Conservation (phyloP, 2,329 filamentous ascomycete species). For the Colletotrichum orchidophilum region DNA sequence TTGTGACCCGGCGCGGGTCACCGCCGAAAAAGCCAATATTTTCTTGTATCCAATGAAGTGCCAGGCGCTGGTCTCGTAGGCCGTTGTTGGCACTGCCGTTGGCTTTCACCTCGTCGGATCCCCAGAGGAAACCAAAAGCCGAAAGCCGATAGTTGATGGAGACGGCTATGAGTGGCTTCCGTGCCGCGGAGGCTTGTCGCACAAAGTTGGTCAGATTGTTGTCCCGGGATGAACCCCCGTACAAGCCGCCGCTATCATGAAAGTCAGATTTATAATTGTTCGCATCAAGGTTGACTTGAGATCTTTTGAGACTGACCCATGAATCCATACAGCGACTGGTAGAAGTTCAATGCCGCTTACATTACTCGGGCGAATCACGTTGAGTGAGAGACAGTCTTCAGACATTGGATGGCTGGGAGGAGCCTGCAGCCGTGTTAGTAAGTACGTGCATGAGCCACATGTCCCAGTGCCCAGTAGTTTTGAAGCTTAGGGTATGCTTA, state of each 20-base stretch:
- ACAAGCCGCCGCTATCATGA: not conserved
- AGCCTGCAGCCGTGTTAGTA: not conserved
- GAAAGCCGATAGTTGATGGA: constrained; percentile 72
- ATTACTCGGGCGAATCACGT: not conserved
- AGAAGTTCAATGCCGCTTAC: not conserved
- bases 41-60: constrained; percentile 68
- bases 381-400: not conserved
- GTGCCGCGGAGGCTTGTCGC: not conserved
- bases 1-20: constrained; percentile 64
- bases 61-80: constrained; percentile 69
- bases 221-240: not conserved
- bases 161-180: constrained; percentile 59
- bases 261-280: not conserved
- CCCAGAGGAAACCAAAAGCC: constrained; percentile 68
- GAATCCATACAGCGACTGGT: not conserved
- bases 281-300: not conserved
- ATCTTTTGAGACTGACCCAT: not conserved
- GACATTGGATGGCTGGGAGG: not conserved
- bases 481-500: no score
- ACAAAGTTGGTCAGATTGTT: not conserved
- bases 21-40: constrained; percentile 68
- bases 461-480: no score
- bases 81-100: constrained; percentile 70
- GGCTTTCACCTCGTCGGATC: constrained; percentile 57
- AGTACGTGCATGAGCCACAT: no score